Percentiles rank a stretch among this genome's conserved stretches.
These are phyloP conservation scores for Blastobotrys attinorum DNA, from an alignment of 805 yeast genomes.

Conservation along the genomic window DNA sequence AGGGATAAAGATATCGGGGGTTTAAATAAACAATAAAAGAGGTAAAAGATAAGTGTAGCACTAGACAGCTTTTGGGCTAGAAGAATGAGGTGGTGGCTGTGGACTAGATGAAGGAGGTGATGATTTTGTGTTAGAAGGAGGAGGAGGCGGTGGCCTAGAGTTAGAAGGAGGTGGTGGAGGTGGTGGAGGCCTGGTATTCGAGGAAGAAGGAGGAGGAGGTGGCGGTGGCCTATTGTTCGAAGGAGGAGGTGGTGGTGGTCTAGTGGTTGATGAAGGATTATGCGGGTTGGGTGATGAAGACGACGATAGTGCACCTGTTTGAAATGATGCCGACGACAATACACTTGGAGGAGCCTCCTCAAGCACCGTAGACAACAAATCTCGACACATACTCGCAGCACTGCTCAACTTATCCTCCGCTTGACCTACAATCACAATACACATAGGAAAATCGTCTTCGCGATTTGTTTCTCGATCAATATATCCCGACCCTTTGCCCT, in stretches of 20 bases:
- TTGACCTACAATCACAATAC: conserved; percentile 23
- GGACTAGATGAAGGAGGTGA: too few relatives aligned
- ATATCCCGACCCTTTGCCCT: conserved; percentile 31
- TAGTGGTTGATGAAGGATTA: conserved; percentile 3
- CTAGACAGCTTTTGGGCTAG: too few relatives aligned
- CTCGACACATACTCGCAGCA: conserved; percentile 24
- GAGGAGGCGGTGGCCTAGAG: conserved; percentile 13
- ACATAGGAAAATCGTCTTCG: conserved; percentile 28
- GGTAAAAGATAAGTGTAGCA: too few relatives aligned
- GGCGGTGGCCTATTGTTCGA: conserved; percentile 5
- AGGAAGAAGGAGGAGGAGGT: conserved; percentile 7
- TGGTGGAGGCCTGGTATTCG: conserved; percentile 12
- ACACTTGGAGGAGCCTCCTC: conserved; percentile 13
- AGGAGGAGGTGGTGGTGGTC: conserved; percentile 8
- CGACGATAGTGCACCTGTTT: conserved; percentile 2
- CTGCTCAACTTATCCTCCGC: conserved; percentile 16
- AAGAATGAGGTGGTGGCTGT: too few relatives aligned
- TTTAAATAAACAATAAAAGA: too few relatives aligned
- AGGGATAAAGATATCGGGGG: too few relatives aligned
- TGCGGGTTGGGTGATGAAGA: conserved; percentile 8
- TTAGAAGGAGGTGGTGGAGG: conserved; percentile 9
- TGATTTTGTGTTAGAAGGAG: too few relatives aligned
- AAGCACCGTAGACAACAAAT: conserved; percentile 22
- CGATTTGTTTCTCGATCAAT: conserved; percentile 25
- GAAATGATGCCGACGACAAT: conserved; percentile 6